A percentile compares a stretch with the other conserved stretches of the same genome.
phyloP scores from a whole-genome alignment of 805 yeast species.

The Ogataea pilisensis region DNA sequence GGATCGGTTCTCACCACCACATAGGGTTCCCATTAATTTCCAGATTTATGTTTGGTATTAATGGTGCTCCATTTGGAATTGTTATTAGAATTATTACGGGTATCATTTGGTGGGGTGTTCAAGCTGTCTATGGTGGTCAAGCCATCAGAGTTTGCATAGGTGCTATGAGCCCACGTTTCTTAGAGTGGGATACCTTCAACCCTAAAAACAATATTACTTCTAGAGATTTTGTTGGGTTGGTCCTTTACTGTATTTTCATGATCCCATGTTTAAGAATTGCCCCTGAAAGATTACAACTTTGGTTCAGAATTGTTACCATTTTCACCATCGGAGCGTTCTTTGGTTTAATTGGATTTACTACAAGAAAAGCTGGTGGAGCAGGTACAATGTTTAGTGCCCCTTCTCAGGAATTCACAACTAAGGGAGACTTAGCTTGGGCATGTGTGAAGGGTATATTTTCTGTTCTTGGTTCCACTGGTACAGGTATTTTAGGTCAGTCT shows the following conservation, averaged over 20 bases:
- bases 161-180: slow-evolving; percentile 36
- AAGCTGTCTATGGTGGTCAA: slow-evolving; percentile 45
- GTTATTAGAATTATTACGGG: slow-evolving; percentile 40
- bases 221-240: slow-evolving; percentile 40
- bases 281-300: slow-evolving; percentile 28
- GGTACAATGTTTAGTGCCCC: slow-evolving; percentile 23
- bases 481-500: slow-evolving; percentile 38
- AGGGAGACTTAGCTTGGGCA: slow-evolving; percentile 36
- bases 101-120: slow-evolving; percentile 43
- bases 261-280: slow-evolving; percentile 19
- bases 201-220: slow-evolving; percentile 36
- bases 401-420: slow-evolving; percentile 17
- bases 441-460: slow-evolving; percentile 37
- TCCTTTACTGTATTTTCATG: slow-evolving; percentile 40
- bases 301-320: slow-evolving; percentile 21
- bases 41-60: slow-evolving; percentile 43
- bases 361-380: slow-evolving; percentile 26
- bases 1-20: slow-evolving; percentile 48
- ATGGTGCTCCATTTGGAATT: slow-evolving; percentile 41
- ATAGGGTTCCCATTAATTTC: slow-evolving; percentile 45
- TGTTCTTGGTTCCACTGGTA: slow-evolving; percentile 36
- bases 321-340: slow-evolving; percentile 22
- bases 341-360: slow-evolving; percentile 25
- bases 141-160: slow-evolving; percentile 37
- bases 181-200: slow-evolving; percentile 35